Conservation (phyloP, 2,329 filamentous ascomycete species). For the Scytalidium lignicola region DNA sequence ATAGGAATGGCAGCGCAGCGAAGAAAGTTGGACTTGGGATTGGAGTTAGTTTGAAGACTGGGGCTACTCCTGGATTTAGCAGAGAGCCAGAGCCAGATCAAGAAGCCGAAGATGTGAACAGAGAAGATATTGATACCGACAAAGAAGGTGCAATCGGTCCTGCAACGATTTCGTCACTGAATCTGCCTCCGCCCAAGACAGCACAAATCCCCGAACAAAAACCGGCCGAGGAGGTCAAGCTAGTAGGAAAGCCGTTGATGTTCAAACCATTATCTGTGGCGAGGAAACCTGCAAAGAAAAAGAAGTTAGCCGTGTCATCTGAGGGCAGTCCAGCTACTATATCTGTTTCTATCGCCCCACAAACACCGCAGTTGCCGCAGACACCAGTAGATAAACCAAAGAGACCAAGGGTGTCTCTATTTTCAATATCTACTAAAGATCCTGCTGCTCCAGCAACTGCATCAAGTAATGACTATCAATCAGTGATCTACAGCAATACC, state of each 20-base stretch:
- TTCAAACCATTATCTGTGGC: constrained; percentile 86
- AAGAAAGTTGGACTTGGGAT: constrained; percentile 34
- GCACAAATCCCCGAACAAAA: constrained; percentile 50
- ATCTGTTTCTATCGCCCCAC: constrained; percentile 9
- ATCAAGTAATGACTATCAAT: constrained; percentile 39
- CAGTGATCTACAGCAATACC: constrained; percentile 39
- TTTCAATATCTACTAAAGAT: constrained; percentile 52
- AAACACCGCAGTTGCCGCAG: constrained; percentile 17
- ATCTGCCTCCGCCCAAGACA: constrained; percentile 41
- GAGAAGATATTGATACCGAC: constrained; percentile 18
- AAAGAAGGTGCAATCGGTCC: constrained; percentile 17
- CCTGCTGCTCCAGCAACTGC: constrained; percentile 6
- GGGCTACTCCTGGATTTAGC: constrained; percentile 75
- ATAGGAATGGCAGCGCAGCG: constrained; percentile 15
- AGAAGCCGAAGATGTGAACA: constrained; percentile 16
- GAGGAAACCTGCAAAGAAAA: constrained; percentile 68
- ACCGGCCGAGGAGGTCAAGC: constrained; percentile 58
- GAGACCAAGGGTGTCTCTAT: constrained; percentile 65
- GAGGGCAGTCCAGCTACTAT: constrained; percentile 10
- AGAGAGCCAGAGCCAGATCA: constrained; percentile 41
- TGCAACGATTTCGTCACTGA: constrained; percentile 15
- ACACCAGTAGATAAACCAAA: constrained; percentile 20
- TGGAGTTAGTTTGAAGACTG: constrained; percentile 74
- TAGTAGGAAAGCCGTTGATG: constrained; percentile 75
- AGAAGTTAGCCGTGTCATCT: constrained; percentile 25